A percentile compares a stretch with the other conserved stretches of the same genome.
These are phyloP conservation scores for Hymenochaete sp. DNA, from an alignment of 1,284 basidiomycete genomes.

Conservation along the genomic window DNA sequence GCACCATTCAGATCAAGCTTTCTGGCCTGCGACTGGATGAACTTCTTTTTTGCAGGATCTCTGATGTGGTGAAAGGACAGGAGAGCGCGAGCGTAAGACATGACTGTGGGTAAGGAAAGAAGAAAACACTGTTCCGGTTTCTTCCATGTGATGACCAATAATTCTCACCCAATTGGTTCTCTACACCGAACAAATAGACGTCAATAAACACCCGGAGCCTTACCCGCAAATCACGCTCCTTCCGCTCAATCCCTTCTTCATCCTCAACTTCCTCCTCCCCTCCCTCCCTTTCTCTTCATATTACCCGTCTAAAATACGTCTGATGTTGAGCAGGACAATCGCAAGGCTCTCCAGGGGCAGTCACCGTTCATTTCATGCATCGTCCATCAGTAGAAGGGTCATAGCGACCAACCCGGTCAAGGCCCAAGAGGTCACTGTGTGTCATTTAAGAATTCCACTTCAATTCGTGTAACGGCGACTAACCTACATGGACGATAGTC, in stretches of 20 bases:
- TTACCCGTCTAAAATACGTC: constrained; percentile 19
- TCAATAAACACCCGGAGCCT: too few species aligned
- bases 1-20: too few species aligned
- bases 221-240: too few species aligned
- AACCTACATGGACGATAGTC: constrained; percentile 35
- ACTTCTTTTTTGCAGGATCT: too few species aligned
- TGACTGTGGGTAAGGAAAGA: too few species aligned
- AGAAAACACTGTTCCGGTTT: too few species aligned
- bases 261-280: constrained; percentile 6
- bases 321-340: constrained; percentile 28
- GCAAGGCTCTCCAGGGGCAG: constrained; percentile 39
- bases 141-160: too few species aligned
- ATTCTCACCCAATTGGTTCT: too few species aligned
- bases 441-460: constrained; percentile 15
- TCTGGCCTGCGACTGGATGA: too few species aligned
- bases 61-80: too few species aligned
- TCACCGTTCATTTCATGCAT: constrained; percentile 53
- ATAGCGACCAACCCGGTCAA: constrained; percentile 72
- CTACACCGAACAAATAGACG: too few species aligned
- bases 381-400: constrained; percentile 50
- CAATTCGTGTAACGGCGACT: constrained; percentile 9
- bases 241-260: not conserved
- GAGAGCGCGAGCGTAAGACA: too few species aligned
- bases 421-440: constrained; percentile 76
- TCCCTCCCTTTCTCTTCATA: constrained; percentile 13